A percentile compares a stretch with the other conserved stretches of the same genome.
These are phyloP conservation scores for Coniophora puteana DNA, from an alignment of 1,284 basidiomycete genomes.

Conservation along the genomic window DNA sequence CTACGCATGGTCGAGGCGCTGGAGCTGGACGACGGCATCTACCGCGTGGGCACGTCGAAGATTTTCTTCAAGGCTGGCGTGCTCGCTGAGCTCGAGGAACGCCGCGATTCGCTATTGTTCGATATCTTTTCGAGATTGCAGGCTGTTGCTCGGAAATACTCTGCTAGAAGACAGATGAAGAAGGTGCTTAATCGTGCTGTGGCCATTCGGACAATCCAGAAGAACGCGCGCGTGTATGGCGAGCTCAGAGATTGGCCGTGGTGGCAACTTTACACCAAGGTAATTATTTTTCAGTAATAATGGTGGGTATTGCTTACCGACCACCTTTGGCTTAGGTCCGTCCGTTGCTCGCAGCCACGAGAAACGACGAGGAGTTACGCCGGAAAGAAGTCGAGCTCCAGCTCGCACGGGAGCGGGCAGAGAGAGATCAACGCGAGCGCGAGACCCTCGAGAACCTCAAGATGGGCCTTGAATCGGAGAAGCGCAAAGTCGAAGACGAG, in stretches of 20 bases:
- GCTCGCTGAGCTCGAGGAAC: constrained; percentile 95
- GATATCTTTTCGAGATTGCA: constrained; percentile 91
- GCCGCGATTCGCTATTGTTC: constrained; percentile 82
- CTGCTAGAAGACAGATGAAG: constrained; percentile 87
- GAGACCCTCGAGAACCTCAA: constrained; percentile 77
- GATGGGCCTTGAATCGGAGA: constrained; percentile 78
- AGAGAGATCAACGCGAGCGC: constrained; percentile 80
- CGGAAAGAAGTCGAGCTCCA: constrained; percentile 86
- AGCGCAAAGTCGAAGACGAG: constrained; percentile 76
- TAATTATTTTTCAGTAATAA: constrained; percentile 16
- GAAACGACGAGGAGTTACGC: constrained; percentile 89
- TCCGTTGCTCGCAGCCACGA: constrained; percentile 88
- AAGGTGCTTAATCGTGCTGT: constrained; percentile 93
- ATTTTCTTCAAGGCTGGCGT: constrained; percentile 99
- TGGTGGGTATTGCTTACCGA: constrained; percentile 7
- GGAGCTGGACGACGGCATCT: constrained; percentile 82
- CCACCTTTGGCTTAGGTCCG: constrained; percentile 62
- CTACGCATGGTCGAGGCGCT: constrained; percentile 90
- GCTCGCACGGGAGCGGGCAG: constrained; percentile 80
- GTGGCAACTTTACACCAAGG: constrained; percentile 98
- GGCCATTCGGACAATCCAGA: constrained; percentile 90
- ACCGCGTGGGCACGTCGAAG: constrained; percentile 94
- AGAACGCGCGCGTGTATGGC: constrained; percentile 90
- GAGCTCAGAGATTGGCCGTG: constrained; percentile 95
- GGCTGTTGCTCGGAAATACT: constrained; percentile 82